These are phyloP conservation scores for Pseudocercospora vitis DNA, from an alignment of 2,329 filamentous ascomycete genomes.

Conservation along the genomic window DNA sequence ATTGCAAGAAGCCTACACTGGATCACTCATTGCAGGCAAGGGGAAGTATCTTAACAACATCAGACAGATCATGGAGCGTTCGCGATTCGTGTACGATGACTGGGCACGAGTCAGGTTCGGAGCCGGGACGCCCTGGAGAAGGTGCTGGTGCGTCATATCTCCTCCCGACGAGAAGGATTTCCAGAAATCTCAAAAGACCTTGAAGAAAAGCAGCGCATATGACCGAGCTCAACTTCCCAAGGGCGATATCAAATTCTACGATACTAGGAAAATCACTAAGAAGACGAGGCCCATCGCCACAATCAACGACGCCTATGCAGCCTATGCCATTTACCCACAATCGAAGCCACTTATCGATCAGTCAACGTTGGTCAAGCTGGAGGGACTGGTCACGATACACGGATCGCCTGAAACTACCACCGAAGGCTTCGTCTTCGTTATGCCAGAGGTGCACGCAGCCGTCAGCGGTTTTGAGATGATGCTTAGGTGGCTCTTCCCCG, in stretches of 20 bases:
- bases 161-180: slow-evolving; percentile 93
- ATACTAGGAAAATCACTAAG: slow-evolving; percentile 85
- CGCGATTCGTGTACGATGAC: slow-evolving; percentile 75
- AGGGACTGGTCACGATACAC: slow-evolving; percentile 87
- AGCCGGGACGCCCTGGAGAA: slow-evolving; percentile 90
- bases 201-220: slow-evolving; percentile 81
- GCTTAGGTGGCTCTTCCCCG: slow-evolving; percentile 86
- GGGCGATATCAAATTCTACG: slow-evolving; percentile 93
- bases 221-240: slow-evolving; percentile 73
- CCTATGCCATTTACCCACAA: slow-evolving; percentile 94
- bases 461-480: slow-evolving; percentile 95
- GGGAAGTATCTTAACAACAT: slow-evolving; percentile 89
- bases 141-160: slow-evolving; percentile 93
- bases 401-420: slow-evolving; percentile 69
- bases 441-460: slow-evolving; percentile 91
- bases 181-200: slow-evolving; percentile 75
- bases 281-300: slow-evolving; percentile 88
- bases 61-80: slow-evolving; percentile 79
- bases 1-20: slow-evolving; percentile 94
- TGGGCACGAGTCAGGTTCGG: slow-evolving; percentile 96
- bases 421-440: slow-evolving; percentile 95
- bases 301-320: slow-evolving; percentile 84
- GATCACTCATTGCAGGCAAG: slow-evolving; percentile 91
- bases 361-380: slow-evolving; percentile 89
- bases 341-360: slow-evolving; percentile 91